Base-by-base conservation (phyloP, 306 rosid genomes). In the Rosa chinensis region DNA sequence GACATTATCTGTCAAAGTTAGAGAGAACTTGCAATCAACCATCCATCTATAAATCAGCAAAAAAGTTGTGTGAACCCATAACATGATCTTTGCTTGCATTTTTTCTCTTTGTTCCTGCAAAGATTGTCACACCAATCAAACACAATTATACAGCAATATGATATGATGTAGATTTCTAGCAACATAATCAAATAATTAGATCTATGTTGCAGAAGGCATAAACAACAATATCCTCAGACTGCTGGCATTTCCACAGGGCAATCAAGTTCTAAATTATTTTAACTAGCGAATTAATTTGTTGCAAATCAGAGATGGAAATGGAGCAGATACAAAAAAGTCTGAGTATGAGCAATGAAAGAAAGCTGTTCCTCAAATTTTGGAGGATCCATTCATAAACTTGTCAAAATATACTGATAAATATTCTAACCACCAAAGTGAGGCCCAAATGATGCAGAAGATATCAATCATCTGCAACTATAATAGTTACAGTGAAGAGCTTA, bases 71-170 rank as follows among this genome's bases (percentile, higher is more conserved):
- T 21, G 87, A 28, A 66, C 71, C 76, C 0, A 10, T 5, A 28
- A 76, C 78, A 4, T 73, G 82, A 40, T 75, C 87, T 18, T 84
- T 79, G 66, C 74, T 87, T 76, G 88, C 75, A 86, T 67, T 79
- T 80, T 79, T 86, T 48, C 44, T 86, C 86, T 85, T 85, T 49
- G 79, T 84, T 82, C 89, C 90, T 91, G 88, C 82, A 85, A 77
- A 73, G 72, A 70, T 39, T 39, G 64, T 77, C 18, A 16, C 74
- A 21, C 18, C 32, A 5, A 40, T 42, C 64, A 14, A 58, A 75
- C 68, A 86, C 16, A 62, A 50, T 74, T 20, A 81, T 53, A 68
- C 74, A 44, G 4, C 76, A 28, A 20, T 42, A 6, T 17, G 37
- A 59, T 20, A 23, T 32, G 14, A 10, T 52, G 28, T 59, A 59